A percentile compares a stretch with the other conserved stretches of the same genome.
These are phyloP conservation scores for Blastocystis sp. DNA, from an alignment of 352 stramenopile species.

Conservation along the genomic window DNA sequence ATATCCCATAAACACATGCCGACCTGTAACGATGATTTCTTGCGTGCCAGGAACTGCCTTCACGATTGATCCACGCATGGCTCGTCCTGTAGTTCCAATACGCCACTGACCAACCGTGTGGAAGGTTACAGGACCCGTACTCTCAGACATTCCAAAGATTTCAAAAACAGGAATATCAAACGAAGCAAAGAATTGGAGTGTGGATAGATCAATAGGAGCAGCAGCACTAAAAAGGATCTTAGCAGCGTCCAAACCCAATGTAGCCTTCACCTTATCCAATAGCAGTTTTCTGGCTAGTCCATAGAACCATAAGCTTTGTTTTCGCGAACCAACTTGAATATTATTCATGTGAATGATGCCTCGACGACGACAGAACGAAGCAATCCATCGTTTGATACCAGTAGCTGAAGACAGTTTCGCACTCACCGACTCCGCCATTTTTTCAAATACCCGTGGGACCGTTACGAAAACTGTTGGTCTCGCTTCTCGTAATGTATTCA, in stretches of 20 bases:
- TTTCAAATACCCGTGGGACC: conserved; percentile 82
- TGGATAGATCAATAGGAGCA: conserved; percentile 67
- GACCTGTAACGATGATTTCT: conserved; percentile 68
- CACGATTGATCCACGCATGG: conserved; percentile 67
- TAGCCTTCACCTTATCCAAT: conserved; percentile 74
- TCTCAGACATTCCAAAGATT: conserved; percentile 68
- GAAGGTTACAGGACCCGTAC: conserved; percentile 62
- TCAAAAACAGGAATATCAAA: conserved; percentile 68
- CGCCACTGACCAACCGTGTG: conserved; percentile 61
- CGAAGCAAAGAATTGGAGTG: conserved; percentile 68
- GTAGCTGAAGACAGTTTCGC: conserved; percentile 74
- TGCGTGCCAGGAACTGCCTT: conserved; percentile 59
- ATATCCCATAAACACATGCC: conserved; percentile 75
- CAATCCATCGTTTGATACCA: conserved; percentile 73
- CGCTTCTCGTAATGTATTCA: conserved; percentile 75
- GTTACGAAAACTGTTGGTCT: conserved; percentile 76
- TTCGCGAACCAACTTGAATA: conserved; percentile 70
- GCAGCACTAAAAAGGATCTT: conserved; percentile 72
- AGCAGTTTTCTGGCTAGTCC: conserved; percentile 74
- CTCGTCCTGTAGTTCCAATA: conserved; percentile 68
- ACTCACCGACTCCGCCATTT: conserved; percentile 82
- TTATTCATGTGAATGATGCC: conserved; percentile 68
- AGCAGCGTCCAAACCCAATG: conserved; percentile 77
- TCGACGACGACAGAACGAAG: conserved; percentile 61
- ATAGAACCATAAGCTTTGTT: conserved; percentile 65